Percentiles rank a stretch among this genome's conserved stretches.
Evolutionary conservation across 768 basidiomycete genomes (phyloP).

Genomic region (Lactarius evosmus): DNA sequence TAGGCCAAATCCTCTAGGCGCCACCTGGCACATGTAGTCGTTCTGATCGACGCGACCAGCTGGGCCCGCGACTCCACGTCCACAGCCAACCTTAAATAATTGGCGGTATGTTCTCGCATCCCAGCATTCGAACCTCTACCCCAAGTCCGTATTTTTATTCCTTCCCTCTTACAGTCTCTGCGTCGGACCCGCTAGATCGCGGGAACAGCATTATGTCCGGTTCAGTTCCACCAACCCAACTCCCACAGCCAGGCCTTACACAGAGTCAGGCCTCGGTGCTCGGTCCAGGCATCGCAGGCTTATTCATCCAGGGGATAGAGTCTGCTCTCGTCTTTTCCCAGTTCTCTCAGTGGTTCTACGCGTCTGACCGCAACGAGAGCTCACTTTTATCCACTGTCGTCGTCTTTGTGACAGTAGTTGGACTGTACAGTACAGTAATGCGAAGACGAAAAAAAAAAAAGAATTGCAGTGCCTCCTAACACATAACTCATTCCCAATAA

Average conservation of each 20-base stretch:
- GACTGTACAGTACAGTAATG: neutral
- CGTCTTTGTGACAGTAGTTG: conserved; percentile 7
- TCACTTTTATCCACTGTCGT: neutral
- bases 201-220: conserved; percentile 1
- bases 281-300: conserved; percentile 2
- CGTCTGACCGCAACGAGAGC: neutral
- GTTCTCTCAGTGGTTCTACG: conserved; percentile 13
- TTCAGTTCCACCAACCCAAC: neutral
- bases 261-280: neutral
- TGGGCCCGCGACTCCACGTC: neutral
- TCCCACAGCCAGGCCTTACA: neutral
- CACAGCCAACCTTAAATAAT: neutral
- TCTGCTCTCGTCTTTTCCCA: conserved; percentile 12
- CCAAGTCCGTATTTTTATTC: neutral
- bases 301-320: conserved; percentile 9
- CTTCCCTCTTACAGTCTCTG: neutral
- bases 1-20: neutral
- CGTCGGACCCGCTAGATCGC: neutral
- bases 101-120: neutral
- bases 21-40: neutral
- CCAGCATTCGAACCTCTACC: neutral
- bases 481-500: too few species aligned
- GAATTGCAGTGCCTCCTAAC: too few species aligned
- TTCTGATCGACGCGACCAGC: too few species aligned
- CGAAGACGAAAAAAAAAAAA: neutral